Conservation (phyloP, 148 eudicot species). For the Agrostemma githago region DNA sequence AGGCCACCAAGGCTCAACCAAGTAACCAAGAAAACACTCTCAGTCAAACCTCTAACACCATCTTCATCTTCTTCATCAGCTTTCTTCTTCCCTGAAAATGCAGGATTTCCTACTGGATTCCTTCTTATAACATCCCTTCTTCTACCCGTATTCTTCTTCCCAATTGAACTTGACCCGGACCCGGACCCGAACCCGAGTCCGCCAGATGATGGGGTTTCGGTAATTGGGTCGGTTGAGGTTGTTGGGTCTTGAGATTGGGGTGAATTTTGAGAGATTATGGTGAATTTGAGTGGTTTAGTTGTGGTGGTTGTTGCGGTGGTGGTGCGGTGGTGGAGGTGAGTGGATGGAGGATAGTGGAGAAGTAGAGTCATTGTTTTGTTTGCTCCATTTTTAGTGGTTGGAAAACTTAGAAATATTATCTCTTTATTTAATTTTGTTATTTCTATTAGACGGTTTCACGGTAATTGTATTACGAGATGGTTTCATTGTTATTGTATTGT, state of each 20-base stretch:
- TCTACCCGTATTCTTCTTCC: constrained; percentile 43
- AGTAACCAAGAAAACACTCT: constrained; percentile 61
- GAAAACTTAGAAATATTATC: no score
- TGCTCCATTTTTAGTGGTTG: neutral
- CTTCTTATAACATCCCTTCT: constrained; percentile 61
- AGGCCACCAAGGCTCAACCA: constrained; percentile 74
- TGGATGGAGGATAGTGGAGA: constrained; percentile 34
- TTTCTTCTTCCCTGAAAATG: constrained; percentile 29
- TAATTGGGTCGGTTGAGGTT: constrained; percentile 13
- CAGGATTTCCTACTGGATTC: constrained; percentile 54
- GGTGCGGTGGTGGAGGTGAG: constrained; percentile 31
- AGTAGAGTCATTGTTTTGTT: constrained; percentile 49
- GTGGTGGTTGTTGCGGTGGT: neutral
- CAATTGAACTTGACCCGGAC: constrained; percentile 22
- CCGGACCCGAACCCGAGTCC: constrained; percentile 44
- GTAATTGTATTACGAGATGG: no score
- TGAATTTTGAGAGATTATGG: constrained; percentile 26
- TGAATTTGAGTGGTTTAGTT: constrained; percentile 35
- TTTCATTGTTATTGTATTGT: no score
- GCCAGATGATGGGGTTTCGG: constrained; percentile 13
- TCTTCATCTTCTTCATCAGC: constrained; percentile 26
- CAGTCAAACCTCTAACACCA: constrained; percentile 34
- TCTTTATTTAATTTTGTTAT: no score
- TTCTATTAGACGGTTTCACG: no score
- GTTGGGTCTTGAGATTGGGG: constrained; percentile 14